Percentiles rank a stretch among this genome's conserved stretches.
phyloP scores from a whole-genome alignment of 495 filamentous ascomycete genomes.

The Cercophora samala region DNA sequence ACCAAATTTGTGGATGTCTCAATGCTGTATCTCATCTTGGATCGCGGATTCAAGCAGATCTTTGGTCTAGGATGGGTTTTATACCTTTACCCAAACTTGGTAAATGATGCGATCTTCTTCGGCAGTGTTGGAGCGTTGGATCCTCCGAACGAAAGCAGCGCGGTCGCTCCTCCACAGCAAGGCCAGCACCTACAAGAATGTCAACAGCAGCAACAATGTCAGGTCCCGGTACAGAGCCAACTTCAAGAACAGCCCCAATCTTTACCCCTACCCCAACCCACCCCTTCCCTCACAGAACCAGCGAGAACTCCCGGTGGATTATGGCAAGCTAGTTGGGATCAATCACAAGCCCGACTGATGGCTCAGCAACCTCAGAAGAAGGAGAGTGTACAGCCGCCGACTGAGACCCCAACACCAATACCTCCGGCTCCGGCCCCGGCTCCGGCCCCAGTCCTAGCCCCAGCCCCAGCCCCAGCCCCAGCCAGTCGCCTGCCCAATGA shows the following conservation, averaged over 20 bases:
- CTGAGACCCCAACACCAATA: neutral
- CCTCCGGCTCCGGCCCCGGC: neutral
- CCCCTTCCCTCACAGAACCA: neutral
- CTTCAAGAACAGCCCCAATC: neutral
- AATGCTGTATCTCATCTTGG: slow-evolving; percentile 17
- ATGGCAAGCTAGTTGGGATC: neutral
- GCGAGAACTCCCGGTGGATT: neutral
- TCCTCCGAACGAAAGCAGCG: neutral
- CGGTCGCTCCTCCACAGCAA: neutral
- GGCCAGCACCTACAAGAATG: neutral
- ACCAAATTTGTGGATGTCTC: slow-evolving; percentile 20
- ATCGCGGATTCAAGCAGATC: slow-evolving; percentile 17
- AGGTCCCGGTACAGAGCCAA: neutral
- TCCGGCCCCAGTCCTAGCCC: neutral
- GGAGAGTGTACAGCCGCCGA: neutral
- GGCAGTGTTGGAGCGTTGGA: slow-evolving; percentile 2
- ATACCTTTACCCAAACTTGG: slow-evolving; percentile 10
- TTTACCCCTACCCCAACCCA: neutral
- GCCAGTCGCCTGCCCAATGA: neutral
- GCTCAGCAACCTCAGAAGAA: neutral
- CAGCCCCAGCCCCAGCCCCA: neutral
- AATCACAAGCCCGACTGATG: neutral
- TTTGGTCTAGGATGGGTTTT: slow-evolving; percentile 8
- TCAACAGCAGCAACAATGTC: neutral
- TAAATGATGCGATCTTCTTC: slow-evolving; percentile 11